These are phyloP conservation scores for Colletotrichum musicola DNA, from an alignment of 2,329 filamentous ascomycete genomes.

Conservation along the genomic window DNA sequence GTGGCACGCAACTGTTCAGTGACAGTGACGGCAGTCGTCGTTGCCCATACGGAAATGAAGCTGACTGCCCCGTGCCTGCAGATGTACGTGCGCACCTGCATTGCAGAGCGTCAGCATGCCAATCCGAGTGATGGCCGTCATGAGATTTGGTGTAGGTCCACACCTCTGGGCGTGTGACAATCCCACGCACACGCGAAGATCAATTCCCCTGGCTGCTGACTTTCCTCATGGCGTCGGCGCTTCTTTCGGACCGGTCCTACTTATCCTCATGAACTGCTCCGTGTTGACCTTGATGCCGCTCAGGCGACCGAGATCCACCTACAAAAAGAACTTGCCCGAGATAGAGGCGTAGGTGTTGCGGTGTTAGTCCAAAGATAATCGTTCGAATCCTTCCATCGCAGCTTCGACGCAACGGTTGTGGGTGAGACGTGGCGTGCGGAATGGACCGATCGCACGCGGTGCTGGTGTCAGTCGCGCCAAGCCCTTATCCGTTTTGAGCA, in stretches of 20 bases:
- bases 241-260: constrained; percentile 11
- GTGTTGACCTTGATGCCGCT: not conserved
- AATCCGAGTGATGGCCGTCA: not conserved
- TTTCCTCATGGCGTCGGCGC: not conserved
- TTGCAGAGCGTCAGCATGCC: constrained; percentile 7
- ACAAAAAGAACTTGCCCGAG: not conserved
- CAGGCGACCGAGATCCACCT: not conserved
- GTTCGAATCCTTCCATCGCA: not conserved
- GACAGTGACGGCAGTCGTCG: not conserved
- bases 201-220: constrained; percentile 4
- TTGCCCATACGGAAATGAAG: constrained; percentile 8
- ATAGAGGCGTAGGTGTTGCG: not conserved
- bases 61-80: constrained; percentile 3
- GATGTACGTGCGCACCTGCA: constrained; percentile 3
- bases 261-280: not conserved
- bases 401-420: constrained; percentile 5
- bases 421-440: not conserved
- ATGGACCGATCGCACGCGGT: constrained; percentile 14
- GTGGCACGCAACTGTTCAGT: not conserved
- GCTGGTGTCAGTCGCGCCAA: constrained; percentile 20
- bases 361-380: not conserved
- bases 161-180: not conserved
- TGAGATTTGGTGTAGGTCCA: not conserved
- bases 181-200: not conserved
- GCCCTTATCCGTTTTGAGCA: constrained; percentile 16